A percentile compares a stretch with the other conserved stretches of the same genome.
These are phyloP conservation scores for Xylaria multiplex DNA, from an alignment of 2,329 filamentous ascomycete genomes.

Conservation along the genomic window DNA sequence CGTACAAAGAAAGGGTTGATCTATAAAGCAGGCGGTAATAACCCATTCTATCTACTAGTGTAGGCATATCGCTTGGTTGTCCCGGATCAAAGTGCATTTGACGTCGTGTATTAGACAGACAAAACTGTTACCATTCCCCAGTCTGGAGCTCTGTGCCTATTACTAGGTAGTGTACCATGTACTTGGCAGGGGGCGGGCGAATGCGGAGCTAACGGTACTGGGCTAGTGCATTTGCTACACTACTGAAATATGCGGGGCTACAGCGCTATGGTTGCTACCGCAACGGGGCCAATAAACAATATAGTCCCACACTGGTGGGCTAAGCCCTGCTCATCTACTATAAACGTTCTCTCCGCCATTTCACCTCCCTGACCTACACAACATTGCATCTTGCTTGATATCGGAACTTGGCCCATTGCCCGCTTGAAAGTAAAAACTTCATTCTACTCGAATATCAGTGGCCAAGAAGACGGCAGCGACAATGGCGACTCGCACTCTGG, in stretches of 20 bases:
- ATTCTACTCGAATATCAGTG: not conserved
- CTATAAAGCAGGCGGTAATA: not conserved
- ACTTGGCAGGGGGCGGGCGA: too few relatives aligned
- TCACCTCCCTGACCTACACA: not conserved
- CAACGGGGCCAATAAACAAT: conserved; percentile 34
- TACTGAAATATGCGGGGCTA: not conserved
- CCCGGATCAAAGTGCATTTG: too few relatives aligned
- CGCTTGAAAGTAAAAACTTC: not conserved
- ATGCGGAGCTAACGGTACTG: not conserved
- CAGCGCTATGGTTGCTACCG: conserved; percentile 24
- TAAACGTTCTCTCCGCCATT: not conserved
- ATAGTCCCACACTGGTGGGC: conserved; percentile 2
- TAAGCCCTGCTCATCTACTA: not conserved
- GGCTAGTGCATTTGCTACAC: too few relatives aligned
- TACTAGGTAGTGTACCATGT: too few relatives aligned
- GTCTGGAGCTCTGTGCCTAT: too few relatives aligned
- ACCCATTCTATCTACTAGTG: not conserved
- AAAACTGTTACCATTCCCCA: too few relatives aligned
- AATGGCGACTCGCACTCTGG: conserved; percentile 81
- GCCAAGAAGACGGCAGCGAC: not conserved
- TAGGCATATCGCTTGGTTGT: not conserved
- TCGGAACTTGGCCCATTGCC: not conserved
- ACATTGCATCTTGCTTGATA: not conserved
- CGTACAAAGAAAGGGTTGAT: too few relatives aligned
- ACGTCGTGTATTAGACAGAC: too few relatives aligned